Conservation (phyloP, 345 rosid genomes). For the Draba incana region DNA sequence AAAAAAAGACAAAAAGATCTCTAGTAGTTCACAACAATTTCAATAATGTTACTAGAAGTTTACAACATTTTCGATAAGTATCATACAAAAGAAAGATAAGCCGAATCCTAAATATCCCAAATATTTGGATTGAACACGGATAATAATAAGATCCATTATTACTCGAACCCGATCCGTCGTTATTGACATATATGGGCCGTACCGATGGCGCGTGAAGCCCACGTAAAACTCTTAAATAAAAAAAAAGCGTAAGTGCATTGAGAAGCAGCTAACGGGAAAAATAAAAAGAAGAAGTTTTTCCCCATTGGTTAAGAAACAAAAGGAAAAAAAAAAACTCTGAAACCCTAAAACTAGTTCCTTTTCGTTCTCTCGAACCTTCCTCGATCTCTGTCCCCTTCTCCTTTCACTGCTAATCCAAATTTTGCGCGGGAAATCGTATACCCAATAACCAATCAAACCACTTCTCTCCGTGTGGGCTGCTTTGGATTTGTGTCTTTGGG, state of each 20-base stretch:
- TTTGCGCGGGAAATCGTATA: constrained; percentile 40
- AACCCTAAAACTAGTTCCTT: constrained; percentile 37
- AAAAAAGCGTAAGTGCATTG: background rate
- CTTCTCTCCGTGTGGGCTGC: background rate
- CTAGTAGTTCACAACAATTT: too few relatives aligned
- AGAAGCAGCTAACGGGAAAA: background rate
- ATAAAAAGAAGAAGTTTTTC: background rate
- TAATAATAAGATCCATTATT: too few relatives aligned
- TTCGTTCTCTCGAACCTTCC: constrained; percentile 32
- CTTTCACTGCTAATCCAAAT: constrained; percentile 21
- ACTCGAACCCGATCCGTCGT: background rate
- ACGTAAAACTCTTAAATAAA: background rate
- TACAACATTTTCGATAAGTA: too few relatives aligned
- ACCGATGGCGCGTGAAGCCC: constrained; percentile 18
- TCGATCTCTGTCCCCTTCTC: constrained; percentile 37
- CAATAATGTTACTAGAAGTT: too few relatives aligned
- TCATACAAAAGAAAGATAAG: too few relatives aligned
- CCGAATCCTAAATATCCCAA: too few relatives aligned
- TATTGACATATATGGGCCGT: constrained; percentile 10
- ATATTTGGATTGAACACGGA: too few relatives aligned
- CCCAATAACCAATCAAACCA: background rate
- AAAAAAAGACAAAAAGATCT: too few relatives aligned
- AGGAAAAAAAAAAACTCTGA: constrained; percentile 19
- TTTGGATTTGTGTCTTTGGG: background rate
- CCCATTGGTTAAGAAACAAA: constrained; percentile 29